These are phyloP conservation scores for Hortaea sp. DNA, from an alignment of 2,329 filamentous ascomycete genomes.

Conservation along the genomic window DNA sequence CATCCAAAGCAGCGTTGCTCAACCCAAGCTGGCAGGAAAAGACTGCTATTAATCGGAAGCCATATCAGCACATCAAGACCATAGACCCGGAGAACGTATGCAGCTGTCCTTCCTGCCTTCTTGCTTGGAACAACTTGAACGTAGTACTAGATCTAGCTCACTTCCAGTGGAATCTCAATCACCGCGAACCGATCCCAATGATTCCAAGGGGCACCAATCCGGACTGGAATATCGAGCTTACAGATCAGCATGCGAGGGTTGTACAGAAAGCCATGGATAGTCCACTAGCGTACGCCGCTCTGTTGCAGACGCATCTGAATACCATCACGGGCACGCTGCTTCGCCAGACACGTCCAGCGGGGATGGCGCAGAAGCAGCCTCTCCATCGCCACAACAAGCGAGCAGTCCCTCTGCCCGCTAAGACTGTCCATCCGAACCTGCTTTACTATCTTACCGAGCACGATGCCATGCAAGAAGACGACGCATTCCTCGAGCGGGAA, in stretches of 20 bases:
- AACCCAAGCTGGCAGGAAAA: conserved; percentile 33
- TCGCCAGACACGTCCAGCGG: conserved; percentile 21
- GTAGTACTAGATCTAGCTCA: conserved; percentile 46
- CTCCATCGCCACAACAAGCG: conserved; percentile 29
- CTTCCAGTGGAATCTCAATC: conserved; percentile 45
- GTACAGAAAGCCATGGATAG: conserved; percentile 38
- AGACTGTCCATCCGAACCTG: conserved; percentile 11
- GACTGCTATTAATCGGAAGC: conserved; percentile 38
- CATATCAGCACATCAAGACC: conserved; percentile 43
- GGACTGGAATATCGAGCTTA: conserved; percentile 41
- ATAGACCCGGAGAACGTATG: conserved; percentile 42
- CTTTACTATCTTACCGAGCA: conserved; percentile 38
- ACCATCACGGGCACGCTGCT: conserved; percentile 38
- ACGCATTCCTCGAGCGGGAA: conserved; percentile 41
- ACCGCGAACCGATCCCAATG: conserved; percentile 42
- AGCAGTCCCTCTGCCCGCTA: background rate
- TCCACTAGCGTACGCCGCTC: conserved; percentile 42
- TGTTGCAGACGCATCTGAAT: conserved; percentile 40
- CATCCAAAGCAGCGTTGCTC: conserved; percentile 29
- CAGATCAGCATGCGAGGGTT: conserved; percentile 33
- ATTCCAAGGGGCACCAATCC: conserved; percentile 39
- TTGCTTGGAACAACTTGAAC: conserved; percentile 48
- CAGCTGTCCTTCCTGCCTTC: conserved; percentile 47
- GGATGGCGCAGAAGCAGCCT: conserved; percentile 16
- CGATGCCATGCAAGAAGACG: conserved; percentile 38